Base-by-base conservation (phyloP, 2,329 filamentous ascomycete species). In the Cladophialophora immunda region DNA sequence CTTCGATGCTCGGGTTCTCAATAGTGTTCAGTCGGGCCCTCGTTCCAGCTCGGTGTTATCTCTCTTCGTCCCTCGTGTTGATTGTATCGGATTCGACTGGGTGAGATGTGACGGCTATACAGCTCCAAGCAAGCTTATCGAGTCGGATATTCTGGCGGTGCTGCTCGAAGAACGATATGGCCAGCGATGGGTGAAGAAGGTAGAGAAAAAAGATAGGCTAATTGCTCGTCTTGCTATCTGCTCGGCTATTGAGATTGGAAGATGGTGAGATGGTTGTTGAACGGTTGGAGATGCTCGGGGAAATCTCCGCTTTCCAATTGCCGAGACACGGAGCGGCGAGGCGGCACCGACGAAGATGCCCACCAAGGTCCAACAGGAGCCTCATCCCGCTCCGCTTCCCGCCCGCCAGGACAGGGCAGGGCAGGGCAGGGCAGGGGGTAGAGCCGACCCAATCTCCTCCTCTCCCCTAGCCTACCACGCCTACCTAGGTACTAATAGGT, bases 281-380 rank as follows among this genome's bases (percentile, higher is more conserved):
- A 7, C 32, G 7, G 17, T 41, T 41, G 38, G 38, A 19, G 38
- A 19, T 41, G 27, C 5, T 19, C 56, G 56, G 56, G 56, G 56
- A 58, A 45, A 19, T 58, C 36, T 25, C 56, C 56, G 56, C 38
- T 5, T 41, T 41, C n/a, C 38, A 41, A 41, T 41, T 41, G 38
- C 38, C 38, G 38, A 41, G 38, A 38, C 34, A 38, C 32, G 1
- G 32, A 34, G 32, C n/a, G n/a, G n/a, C n/a, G n/a, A n/a, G n/a
- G n/a, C n/a, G n/a, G n/a, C n/a, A n/a, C n/a, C n/a, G n/a, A n/a
- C n/a, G n/a, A n/a, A n/a, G n/a, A n/a, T n/a, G n/a, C n/a, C n/a
- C n/a, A n/a, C n/a, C n/a, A n/a, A n/a, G n/a, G n/a, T n/a, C n/a
- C n/a, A n/a, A n/a, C n/a, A 34, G 32, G 32, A 34, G 32, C 32